phyloP scores from a whole-genome alignment of 2,329 filamentous ascomycete genomes.

The Rhinocladiella mackenziei region DNA sequence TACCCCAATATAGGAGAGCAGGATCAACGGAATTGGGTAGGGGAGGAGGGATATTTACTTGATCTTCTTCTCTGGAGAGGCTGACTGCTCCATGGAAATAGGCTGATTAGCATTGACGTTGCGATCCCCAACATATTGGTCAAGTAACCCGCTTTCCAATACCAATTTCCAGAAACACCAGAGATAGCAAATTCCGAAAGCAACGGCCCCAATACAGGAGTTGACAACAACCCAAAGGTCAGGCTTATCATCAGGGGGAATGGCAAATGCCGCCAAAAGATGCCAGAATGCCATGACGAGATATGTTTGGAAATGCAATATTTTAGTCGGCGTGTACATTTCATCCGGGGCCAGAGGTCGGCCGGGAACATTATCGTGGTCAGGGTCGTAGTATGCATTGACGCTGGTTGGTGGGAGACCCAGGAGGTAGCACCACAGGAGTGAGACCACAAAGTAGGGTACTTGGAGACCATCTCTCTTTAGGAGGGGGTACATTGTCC shows the following conservation, averaged over 20 bases:
- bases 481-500: constrained; percentile 92
- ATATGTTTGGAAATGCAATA: constrained; percentile 75
- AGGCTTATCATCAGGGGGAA: constrained; percentile 71
- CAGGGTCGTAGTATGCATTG: constrained; percentile 26
- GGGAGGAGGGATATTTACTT: constrained; percentile 8
- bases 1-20: no score
- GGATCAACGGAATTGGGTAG: no score
- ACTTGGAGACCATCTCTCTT: constrained; percentile 76
- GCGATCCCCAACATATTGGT: constrained; percentile 19
- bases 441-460: constrained; percentile 78
- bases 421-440: constrained; percentile 87
- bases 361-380: constrained; percentile 25
- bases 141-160: constrained; percentile 27
- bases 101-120: constrained; percentile 1
- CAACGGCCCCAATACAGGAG: constrained; percentile 76
- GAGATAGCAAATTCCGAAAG: constrained; percentile 80
- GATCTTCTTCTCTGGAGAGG: constrained; percentile 9
- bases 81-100: constrained; percentile 2
- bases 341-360: constrained; percentile 25
- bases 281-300: constrained; percentile 77
- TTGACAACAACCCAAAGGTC: constrained; percentile 95
- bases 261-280: constrained; percentile 63
- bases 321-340: constrained; percentile 46
- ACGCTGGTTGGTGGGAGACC: constrained; percentile 68
- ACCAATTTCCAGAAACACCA: constrained; percentile 76